Conservation (phyloP, 2,329 filamentous ascomycete species). For the Monosporascus sp. region DNA sequence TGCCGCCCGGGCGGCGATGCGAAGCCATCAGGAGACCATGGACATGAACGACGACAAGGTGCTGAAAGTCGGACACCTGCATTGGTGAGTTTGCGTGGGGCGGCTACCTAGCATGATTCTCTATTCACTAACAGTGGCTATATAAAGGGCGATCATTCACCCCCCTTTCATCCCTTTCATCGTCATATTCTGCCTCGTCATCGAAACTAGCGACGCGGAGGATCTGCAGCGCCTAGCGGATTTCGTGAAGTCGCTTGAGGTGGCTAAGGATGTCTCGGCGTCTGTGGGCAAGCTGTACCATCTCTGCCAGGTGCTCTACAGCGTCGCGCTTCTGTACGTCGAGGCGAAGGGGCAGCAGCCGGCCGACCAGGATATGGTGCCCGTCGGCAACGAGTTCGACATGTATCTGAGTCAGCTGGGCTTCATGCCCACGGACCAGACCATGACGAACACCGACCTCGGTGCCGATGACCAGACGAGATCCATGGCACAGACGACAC, state of each 20-base stretch:
- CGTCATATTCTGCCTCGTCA: constrained; percentile 45
- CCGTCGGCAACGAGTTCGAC: constrained; percentile 27
- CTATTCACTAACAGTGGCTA: too few relatives aligned
- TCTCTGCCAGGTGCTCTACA: constrained; percentile 54
- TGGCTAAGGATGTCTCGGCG: constrained; percentile 38
- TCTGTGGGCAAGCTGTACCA: constrained; percentile 50
- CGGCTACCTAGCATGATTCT: too few relatives aligned
- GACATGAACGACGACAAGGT: constrained; percentile 30
- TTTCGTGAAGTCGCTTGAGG: constrained; percentile 46
- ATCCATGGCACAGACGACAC: constrained; percentile 20
- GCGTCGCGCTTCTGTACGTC: constrained; percentile 53
- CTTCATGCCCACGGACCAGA: constrained; percentile 21
- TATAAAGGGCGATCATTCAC: constrained; percentile 38
- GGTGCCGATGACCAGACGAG: constrained; percentile 9
- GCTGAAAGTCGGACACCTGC: constrained; percentile 37
- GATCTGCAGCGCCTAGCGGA: constrained; percentile 43
- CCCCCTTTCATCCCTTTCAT: constrained; percentile 50
- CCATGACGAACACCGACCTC: constrained; percentile 4
- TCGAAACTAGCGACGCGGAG: constrained; percentile 37
- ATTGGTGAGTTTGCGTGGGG: constrained; percentile 31
- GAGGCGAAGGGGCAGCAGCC: constrained; percentile 43
- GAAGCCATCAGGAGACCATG: constrained; percentile 36
- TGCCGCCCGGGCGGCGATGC: constrained; percentile 35
- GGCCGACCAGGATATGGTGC: constrained; percentile 16
- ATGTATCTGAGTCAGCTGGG: constrained; percentile 28